Percentiles rank a stretch among this genome's conserved stretches.
Evolutionary conservation across 2,329 filamentous ascomycete genomes (phyloP).

Genomic region (Graphiopsis chlorocephala): DNA sequence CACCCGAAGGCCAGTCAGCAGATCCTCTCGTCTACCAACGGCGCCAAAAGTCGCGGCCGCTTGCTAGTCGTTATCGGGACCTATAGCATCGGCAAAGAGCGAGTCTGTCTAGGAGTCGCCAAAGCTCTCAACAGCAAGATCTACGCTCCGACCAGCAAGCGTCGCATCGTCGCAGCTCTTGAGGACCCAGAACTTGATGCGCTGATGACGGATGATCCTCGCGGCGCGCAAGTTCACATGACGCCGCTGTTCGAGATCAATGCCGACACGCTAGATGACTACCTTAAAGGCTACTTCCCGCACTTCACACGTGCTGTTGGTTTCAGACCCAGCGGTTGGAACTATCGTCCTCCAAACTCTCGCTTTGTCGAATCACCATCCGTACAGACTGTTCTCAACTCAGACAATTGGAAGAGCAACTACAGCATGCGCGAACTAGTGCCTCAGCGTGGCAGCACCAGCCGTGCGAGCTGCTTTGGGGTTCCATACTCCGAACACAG

Average conservation of each 20-base stretch:
- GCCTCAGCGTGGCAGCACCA: slow-evolving; percentile 79
- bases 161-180: slow-evolving; percentile 77
- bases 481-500: slow-evolving; percentile 96
- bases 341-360: slow-evolving; percentile 70
- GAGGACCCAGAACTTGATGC: slow-evolving; percentile 78
- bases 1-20: slow-evolving; percentile 32
- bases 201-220: slow-evolving; percentile 74
- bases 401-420: slow-evolving; percentile 69
- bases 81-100: slow-evolving; percentile 97
- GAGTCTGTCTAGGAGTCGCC: slow-evolving; percentile 90
- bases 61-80: slow-evolving; percentile 92
- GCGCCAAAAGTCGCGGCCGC: slow-evolving; percentile 54
- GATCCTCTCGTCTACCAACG: slow-evolving; percentile 28
- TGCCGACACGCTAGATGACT: slow-evolving; percentile 85
- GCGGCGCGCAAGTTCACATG: slow-evolving; percentile 94
- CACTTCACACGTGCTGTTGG: slow-evolving; percentile 85
- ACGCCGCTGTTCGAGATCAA: slow-evolving; percentile 92
- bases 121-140: slow-evolving; percentile 83
- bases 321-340: slow-evolving; percentile 93
- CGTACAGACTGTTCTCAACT: slow-evolving; percentile 64
- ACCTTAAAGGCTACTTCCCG: slow-evolving; percentile 74
- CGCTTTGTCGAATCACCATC: slow-evolving; percentile 61
- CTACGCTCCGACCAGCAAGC: slow-evolving; percentile 78
- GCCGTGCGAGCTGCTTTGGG: slow-evolving; percentile 81
- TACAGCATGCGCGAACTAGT: slow-evolving; percentile 71